Base-by-base conservation (phyloP, 140 eudicot genomes). In the Anethum foeniculum region DNA sequence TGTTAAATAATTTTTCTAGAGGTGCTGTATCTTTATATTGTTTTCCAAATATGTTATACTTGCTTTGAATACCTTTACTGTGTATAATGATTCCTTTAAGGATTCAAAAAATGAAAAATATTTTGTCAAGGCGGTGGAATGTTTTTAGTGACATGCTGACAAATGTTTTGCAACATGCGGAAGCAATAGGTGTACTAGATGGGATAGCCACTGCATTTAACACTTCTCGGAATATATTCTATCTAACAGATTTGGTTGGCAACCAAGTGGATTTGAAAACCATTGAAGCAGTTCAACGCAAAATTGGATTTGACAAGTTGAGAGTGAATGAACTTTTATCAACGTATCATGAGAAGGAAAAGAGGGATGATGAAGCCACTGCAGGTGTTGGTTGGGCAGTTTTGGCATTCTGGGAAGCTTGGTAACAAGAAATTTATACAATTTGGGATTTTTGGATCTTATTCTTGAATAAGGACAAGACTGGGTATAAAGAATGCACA, bases 371-470 rank as follows among this genome's bases (percentile, higher is more conserved):
- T 18, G 94, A 86, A 77, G 83, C 88, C 77, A 54, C 84, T 19
- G 78, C 72, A 54, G 89, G 92, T 65, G 77, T 84, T 69, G 96
- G 96, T 77, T 92, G 97, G 91, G 86, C 97, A 32, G 90, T 88
- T 83, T 80, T 93, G 82, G 41, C 88, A 72, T 92, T 97, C 90
- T 94, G 78, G 98, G 98, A 68, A 94, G 94, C 88, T 41, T 94
- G 44, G 93, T 94, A 80, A 90, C 88, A 84, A 90, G 82, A 92
- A 93, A 91, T 83, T 92, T 93, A 9, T 87, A 89, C 89, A 87
- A 86, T 71, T 89, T 94, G 84, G 98, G 98, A 30, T 49, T 89
- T 81, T 87, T 94, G 92, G 80, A 82, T 90, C 98, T 81, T 89
- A 81, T 88, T 94, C 96, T 71, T 94, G 34, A 65, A 43, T 41